These are phyloP conservation scores for Pestalotiopsis sp. DNA, from an alignment of 2,329 filamentous ascomycete genomes.

Conservation along the genomic window DNA sequence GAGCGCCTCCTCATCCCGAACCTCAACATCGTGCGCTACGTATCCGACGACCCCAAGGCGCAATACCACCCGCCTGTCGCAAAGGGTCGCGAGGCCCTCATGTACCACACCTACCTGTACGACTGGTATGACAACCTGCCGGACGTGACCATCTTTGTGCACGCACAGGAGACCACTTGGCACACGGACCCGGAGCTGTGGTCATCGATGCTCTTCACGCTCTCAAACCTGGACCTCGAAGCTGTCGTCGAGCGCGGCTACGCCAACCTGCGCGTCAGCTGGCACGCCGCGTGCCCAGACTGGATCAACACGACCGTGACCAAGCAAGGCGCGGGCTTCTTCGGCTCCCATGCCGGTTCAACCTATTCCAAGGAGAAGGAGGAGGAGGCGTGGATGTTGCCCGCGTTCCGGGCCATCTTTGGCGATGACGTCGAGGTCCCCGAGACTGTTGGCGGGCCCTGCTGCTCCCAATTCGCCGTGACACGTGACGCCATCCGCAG, in stretches of 20 bases:
- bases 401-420: constrained; percentile 31
- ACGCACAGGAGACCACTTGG: constrained; percentile 51
- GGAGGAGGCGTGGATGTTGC: constrained; percentile 30
- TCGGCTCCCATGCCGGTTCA: too few relatives aligned
- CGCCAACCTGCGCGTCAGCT: constrained; percentile 55
- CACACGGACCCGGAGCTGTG: constrained; percentile 36
- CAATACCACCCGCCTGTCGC: constrained; percentile 46
- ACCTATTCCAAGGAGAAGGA: constrained; percentile 18
- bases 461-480: constrained; percentile 36
- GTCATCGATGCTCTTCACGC: constrained; percentile 28
- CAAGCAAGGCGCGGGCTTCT: too few relatives aligned
- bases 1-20: constrained; percentile 29
- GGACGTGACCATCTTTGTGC: constrained; percentile 61
- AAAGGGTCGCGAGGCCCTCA: constrained; percentile 63
- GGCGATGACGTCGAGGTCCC: constrained; percentile 23
- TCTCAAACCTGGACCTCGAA: constrained; percentile 32
- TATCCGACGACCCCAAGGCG: constrained; percentile 49
- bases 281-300: constrained; percentile 54
- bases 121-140: constrained; percentile 61
- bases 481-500: constrained; percentile 28
- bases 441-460: constrained; percentile 31
- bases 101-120: constrained; percentile 62
- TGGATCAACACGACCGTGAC: constrained; percentile 43
- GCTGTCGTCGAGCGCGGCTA: constrained; percentile 48
- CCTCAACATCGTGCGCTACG: constrained; percentile 40